Evolutionary conservation across 331 rosid species (phyloP).

Genomic region (Saraca asoca): DNA sequence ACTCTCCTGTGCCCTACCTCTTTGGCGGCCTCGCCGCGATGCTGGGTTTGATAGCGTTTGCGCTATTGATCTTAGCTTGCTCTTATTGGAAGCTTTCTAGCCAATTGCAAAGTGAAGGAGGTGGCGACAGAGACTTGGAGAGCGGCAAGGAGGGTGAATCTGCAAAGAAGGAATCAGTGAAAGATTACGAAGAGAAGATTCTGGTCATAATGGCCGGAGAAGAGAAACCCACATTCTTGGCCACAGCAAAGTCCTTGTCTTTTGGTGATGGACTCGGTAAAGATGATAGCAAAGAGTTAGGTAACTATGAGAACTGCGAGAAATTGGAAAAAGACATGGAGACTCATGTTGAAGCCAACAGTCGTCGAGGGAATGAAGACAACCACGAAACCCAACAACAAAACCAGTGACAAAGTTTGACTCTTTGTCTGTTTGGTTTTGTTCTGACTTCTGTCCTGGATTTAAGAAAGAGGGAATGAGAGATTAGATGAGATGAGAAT

Average conservation of each 20-base stretch:
- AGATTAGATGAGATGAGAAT: background rate
- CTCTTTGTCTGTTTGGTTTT: no score
- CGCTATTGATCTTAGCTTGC: conserved; percentile 67
- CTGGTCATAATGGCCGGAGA: conserved; percentile 88
- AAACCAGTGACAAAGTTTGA: conserved; percentile 26
- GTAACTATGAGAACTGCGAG: conserved; percentile 10
- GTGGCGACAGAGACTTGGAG: conserved; percentile 36
- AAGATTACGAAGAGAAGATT: conserved; percentile 55
- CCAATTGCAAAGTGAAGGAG: conserved; percentile 28
- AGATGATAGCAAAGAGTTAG: conserved; percentile 2
- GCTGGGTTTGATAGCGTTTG: conserved; percentile 60
- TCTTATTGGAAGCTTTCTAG: conserved; percentile 49
- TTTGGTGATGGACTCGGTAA: conserved; percentile 1
- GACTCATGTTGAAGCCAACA: conserved; percentile 9
- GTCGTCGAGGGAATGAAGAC: conserved; percentile 15
- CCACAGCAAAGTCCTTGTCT: conserved; percentile 42
- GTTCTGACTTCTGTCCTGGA: background rate
- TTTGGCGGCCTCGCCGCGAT: conserved; percentile 73
- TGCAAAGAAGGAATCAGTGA: conserved; percentile 15
- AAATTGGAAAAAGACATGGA: conserved; percentile 32
- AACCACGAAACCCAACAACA: conserved; percentile 11
- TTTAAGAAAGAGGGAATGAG: conserved; percentile 20
- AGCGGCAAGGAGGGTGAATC: conserved; percentile 32
- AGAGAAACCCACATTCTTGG: conserved; percentile 68
- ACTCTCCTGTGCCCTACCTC: conserved; percentile 80